Evolutionary conservation across 495 filamentous ascomycete species (phyloP).

Genomic region (Xylaria venustula): DNA sequence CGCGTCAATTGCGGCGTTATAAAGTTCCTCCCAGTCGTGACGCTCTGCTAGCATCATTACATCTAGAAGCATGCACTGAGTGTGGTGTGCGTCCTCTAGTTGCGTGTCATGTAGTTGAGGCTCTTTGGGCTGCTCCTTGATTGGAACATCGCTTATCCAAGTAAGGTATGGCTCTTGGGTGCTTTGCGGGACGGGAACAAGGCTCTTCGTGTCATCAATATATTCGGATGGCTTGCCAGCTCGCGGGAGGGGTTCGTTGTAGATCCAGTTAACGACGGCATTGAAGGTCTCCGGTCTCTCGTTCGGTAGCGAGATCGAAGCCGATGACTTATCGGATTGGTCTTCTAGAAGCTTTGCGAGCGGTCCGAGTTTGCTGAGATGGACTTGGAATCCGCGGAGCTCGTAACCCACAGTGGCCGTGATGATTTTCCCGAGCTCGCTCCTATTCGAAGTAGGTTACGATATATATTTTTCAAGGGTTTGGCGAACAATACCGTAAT

Average conservation of each 20-base stretch:
- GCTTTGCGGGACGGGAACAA: not conserved
- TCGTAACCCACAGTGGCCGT: not conserved
- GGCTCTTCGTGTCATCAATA: not conserved
- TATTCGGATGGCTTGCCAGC: not conserved
- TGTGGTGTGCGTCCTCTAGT: not conserved
- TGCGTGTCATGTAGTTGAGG: too few relatives aligned
- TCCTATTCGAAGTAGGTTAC: not conserved
- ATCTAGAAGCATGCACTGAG: constrained; percentile 13
- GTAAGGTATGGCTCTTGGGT: not conserved
- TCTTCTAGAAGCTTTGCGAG: not conserved
- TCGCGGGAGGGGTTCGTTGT: not conserved
- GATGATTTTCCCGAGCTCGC: not conserved
- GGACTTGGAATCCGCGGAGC: not conserved
- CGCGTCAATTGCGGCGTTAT: constrained; percentile 15
- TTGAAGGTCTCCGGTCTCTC: not conserved
- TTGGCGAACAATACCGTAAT: not conserved
- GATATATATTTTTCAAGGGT: not conserved
- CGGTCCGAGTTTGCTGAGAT: not conserved
- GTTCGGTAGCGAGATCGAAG: not conserved
- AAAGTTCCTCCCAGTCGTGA: constrained; percentile 14
- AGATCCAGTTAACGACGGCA: not conserved
- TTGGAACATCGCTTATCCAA: not conserved
- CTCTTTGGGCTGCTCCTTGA: not conserved
- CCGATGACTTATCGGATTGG: not conserved
- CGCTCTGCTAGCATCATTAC: constrained; percentile 20